Conservation (phyloP, 164 flowering plant species). For the Paratinospora sagittata region DNA sequence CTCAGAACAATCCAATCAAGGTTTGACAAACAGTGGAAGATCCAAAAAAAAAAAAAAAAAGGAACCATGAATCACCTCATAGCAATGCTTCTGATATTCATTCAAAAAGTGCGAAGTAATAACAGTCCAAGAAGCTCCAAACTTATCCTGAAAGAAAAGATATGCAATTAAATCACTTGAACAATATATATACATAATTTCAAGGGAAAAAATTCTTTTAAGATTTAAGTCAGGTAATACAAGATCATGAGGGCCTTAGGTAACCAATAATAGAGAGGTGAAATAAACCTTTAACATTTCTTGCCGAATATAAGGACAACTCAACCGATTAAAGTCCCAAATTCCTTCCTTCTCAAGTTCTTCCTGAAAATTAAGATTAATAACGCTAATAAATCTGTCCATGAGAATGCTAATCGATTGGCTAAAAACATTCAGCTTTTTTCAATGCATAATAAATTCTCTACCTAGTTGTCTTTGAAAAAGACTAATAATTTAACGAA, state of each 20-base stretch:
- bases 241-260: neutral
- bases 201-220: neutral
- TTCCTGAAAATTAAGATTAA: conserved; percentile 44
- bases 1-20: neutral
- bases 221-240: neutral
- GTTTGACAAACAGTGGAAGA: neutral
- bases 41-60: neutral
- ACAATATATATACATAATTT: neutral
- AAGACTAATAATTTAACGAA: neutral
- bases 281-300: conserved; percentile 55
- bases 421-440: neutral
- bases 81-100: conserved; percentile 58
- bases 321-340: conserved; percentile 86
- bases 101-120: conserved; percentile 69
- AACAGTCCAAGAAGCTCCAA: conserved; percentile 73
- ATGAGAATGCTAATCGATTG: neutral
- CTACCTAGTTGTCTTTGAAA: neutral
- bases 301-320: conserved; percentile 62
- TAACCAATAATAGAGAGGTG: neutral
- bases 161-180: neutral
- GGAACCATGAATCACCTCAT: conserved; percentile 54
- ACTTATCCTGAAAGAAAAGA: conserved; percentile 58
- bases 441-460: neutral
- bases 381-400: neutral
- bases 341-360: conserved; percentile 92